These are phyloP conservation scores for Scheffersomyces cryptocercus DNA, from an alignment of 1,139 yeast genomes.

Conservation along the genomic window DNA sequence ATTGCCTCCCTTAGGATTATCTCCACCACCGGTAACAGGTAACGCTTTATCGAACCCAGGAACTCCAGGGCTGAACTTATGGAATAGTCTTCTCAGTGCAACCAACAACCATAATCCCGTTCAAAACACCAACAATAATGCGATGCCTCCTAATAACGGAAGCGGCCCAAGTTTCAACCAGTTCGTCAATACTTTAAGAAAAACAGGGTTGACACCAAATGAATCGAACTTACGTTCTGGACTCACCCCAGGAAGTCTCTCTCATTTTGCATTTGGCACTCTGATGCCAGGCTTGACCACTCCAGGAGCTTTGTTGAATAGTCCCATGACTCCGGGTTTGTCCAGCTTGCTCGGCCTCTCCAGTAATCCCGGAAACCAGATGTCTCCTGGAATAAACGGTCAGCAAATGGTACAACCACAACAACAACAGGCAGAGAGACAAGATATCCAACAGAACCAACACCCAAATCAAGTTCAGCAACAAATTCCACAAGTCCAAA, in stretches of 20 bases:
- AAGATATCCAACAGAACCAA: background rate
- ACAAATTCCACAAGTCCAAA: background rate
- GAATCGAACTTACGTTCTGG: conserved; percentile 69
- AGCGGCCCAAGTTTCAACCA: conserved; percentile 20
- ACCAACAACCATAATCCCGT: conserved; percentile 21
- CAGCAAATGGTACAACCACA: conserved; percentile 3
- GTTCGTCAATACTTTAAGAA: conserved; percentile 35
- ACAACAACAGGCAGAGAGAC: background rate
- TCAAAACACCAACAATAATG: conserved; percentile 6
- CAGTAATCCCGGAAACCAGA: conserved; percentile 26
- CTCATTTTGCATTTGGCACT: conserved; percentile 20
- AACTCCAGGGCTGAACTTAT: conserved; percentile 51
- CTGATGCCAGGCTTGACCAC: conserved; percentile 45
- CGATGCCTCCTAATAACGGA: background rate
- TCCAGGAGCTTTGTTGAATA: conserved; percentile 42
- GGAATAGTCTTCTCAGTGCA: conserved; percentile 47
- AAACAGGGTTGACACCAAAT: conserved; percentile 69
- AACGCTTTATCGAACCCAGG: conserved; percentile 41
- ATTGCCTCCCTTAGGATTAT: conserved; percentile 55
- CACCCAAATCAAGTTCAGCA: background rate
- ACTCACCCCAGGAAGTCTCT: conserved; percentile 48
- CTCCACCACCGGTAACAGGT: conserved; percentile 26
- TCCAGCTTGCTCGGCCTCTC: conserved; percentile 24
- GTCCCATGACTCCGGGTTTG: conserved; percentile 47
- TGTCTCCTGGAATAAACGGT: conserved; percentile 3